Evolutionary conservation across 495 filamentous ascomycete species (phyloP), one percentile per base, ranked within the genome.

Genomic region (Aspergillus sclerotioniger): DNA sequence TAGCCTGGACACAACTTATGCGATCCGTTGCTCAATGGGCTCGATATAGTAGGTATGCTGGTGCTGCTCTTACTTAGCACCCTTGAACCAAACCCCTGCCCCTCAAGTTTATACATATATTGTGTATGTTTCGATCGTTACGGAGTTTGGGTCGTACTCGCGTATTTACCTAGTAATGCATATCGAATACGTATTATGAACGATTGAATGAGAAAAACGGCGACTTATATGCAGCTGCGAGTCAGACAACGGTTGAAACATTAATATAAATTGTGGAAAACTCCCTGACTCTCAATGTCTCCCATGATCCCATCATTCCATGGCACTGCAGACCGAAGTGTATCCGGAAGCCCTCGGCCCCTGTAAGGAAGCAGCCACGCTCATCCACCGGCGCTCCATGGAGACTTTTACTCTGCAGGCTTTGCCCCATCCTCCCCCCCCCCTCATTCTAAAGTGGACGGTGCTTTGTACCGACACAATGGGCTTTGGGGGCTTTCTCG

Each of bases 401-500:
- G 45, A 45, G 57, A 54, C 57, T 58, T 51, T 58, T 48, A 53
- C 54, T 60, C 61, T 59, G 61, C 61, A 56, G 19, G 41, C 45
- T 53, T 49, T 50, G 5, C 33, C 33, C 33, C 33, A 3, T 8
- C 13, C 33, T 8, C 13, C 33, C 13, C 9, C 9, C 9, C 33
- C 33, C 33, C 33, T 35, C 33, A 35, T 35, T 35, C 33, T 35
- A 8, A 10, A 35, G 33, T 35, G 33, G 33, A 35, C 33, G 33
- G 33, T 35, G 33, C 13, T 35, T 13, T 13, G 33, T 35, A 35
- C 33, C 33, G 33, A 10, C 33, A 8, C 33, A 9, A 35, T 8
- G 33, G 33, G 9, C 5, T 41, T 2, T 41, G 12, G 37, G 5
- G 37, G 37, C n/a, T 41, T 41, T 7, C 37, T 41, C 5, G 13